Evolutionary conservation across 345 rosid species (phyloP), one percentile per base, ranked within the genome.

Genomic region (Litchi chinensis): DNA sequence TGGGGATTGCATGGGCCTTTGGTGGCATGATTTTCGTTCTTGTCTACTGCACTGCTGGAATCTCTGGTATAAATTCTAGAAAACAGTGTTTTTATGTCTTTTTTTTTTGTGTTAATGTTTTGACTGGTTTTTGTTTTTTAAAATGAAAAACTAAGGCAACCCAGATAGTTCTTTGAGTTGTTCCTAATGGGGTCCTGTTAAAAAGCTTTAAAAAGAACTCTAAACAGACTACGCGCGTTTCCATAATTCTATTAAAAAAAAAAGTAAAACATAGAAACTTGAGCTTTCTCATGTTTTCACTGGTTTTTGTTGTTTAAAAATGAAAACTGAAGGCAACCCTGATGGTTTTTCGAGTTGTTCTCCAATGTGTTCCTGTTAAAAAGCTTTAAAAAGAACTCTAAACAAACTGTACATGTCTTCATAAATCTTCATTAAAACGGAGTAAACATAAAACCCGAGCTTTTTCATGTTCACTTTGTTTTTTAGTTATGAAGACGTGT

Each of bases 1-100:
- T 95, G 39, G 98, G 98, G 11, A 89, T 95, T 79, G 97, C 98
- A 68, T 95, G 97, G 97, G 90, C 97, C 8, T 93, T 93, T 69
- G 97, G 97, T 68, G 97, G 97, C 85, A 93, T 93, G 97, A 93
- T 93, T 83, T 89, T 89, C 70, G 9, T 89, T 46, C 91, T 89
- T 40, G 92, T 89, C 68, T 89, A 89, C 87, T 87, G 97, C 94
- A 93, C 97, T 21, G 97, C 97, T 2, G 95, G 95, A 44, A 90
- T 93, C 77, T 93, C 97, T 77, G 97, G 97, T 93, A 81, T 80
- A 26, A 8, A 56, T 26, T 43, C 18, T 10, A 13, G 8, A 65
- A 43, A 60, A 60, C 26, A 60, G 28, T 22, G 8, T n/a, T 22
- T 8, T 60, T 13, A 21, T 60, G 28, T 60, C 57, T 52, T 48